Base-by-base conservation (phyloP, 495 filamentous ascomycete species). In the Aspergillus haitiensis region DNA sequence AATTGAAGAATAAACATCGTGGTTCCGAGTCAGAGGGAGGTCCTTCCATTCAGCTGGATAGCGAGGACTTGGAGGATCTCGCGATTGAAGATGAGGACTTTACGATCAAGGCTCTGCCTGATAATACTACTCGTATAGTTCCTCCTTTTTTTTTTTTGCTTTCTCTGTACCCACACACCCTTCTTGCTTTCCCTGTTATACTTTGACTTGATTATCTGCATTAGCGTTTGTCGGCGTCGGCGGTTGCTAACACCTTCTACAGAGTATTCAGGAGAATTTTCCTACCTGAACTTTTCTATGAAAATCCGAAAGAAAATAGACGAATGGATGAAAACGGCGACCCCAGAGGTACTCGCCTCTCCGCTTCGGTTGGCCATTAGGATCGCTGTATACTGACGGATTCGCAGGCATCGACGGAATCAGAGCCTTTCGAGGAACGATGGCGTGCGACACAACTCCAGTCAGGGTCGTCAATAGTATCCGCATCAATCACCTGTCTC, bases 251-350 rank as follows among this genome's bases (percentile, higher is more conserved):
- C 49, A 8, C 35, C 8, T 1, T 16, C 47, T 75, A 15, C 55
- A 82, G 79, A 82, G 59, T 82, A 82, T 56, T 82, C 79, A 5
- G 79, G 79, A 13, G 79, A 82, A 58, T 82, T 80, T 56, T 82
- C 79, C 0, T 79, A 81, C 53, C 61, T 80, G 39, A 81, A 81
- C 49, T 81, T 82, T 48, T 78, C 77, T 6, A 77, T 75, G 73
- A 78, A 79, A 56, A 80, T 79, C 42, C 66, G 76, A 53, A 72
- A 73, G 62, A 79, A 77, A 51, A 81, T 80, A 34, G 76, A 78
- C 45, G 77, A 79, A 50, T 79, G 73, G 75, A 78, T 78, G 74
- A 76, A 77, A 52, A 72, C 66, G 0, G 73, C 72, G 4, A 70
- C 70, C 7, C 75, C 75, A 47, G 77, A 77, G 55, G 78, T 80